Evolutionary conservation across 257 asterid genomes (phyloP).

Genomic region (Penstemon eatonii): DNA sequence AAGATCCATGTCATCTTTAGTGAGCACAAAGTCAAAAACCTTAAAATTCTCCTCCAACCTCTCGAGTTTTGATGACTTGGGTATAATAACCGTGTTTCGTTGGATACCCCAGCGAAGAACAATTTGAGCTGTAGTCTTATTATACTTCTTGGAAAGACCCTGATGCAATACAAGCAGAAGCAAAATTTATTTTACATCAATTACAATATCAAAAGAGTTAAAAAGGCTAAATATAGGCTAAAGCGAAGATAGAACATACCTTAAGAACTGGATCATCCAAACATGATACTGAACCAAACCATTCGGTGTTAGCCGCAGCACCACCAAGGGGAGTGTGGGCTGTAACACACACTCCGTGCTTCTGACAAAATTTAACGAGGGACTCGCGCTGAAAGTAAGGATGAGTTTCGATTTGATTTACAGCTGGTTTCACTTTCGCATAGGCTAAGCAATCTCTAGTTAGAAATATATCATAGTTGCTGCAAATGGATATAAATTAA

Average conservation of each 20-base stretch:
- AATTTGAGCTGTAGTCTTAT: constrained; percentile 57
- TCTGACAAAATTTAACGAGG: constrained; percentile 72
- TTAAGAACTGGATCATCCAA: constrained; percentile 59
- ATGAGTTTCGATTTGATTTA: constrained; percentile 69
- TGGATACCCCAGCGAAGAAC: constrained; percentile 68
- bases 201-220: too few species aligned
- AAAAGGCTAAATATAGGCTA: background rate
- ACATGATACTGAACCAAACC: constrained; percentile 67
- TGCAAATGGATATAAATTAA: constrained; percentile 22
- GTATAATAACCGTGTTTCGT: constrained; percentile 50
- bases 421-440: constrained; percentile 69
- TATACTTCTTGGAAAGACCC: constrained; percentile 55
- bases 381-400: constrained; percentile 77
- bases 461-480: constrained; percentile 65
- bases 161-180: constrained; percentile 31
- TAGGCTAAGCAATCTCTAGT: constrained; percentile 78
- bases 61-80: constrained; percentile 61
- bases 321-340: constrained; percentile 86
- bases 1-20: constrained; percentile 51
- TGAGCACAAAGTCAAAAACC: constrained; percentile 45
- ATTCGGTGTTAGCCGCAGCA: constrained; percentile 57
- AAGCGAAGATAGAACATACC: constrained; percentile 23
- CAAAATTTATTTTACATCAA: background rate
- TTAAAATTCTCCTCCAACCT: constrained; percentile 51
- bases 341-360: constrained; percentile 59